phyloP scores from a whole-genome alignment of 164 flowering plant genomes.

The Euptelea pleiosperma region DNA sequence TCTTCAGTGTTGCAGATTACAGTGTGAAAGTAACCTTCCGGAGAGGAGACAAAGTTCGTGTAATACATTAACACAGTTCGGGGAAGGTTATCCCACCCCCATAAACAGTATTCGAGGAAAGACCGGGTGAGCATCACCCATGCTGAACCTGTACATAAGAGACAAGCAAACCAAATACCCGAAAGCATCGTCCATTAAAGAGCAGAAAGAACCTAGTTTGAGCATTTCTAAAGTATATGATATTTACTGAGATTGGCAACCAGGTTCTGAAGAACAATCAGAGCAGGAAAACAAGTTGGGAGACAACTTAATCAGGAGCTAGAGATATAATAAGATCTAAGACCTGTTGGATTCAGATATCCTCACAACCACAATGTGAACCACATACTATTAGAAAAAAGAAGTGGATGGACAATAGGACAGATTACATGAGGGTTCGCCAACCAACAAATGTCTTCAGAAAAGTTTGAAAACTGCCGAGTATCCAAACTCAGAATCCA shows the following conservation, averaged over 20 bases:
- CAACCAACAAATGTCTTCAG: too few relatives aligned
- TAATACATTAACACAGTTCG: slow-evolving; percentile 89
- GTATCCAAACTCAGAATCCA: too few relatives aligned
- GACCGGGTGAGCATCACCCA: slow-evolving; percentile 82
- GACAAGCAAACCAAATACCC: not conserved
- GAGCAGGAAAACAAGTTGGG: not conserved
- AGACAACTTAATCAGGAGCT: too few relatives aligned
- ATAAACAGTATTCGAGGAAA: slow-evolving; percentile 85
- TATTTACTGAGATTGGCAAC: not conserved
- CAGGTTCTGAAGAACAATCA: not conserved
- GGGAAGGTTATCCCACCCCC: slow-evolving; percentile 97
- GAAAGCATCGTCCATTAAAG: not conserved
- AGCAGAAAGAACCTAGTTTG: not conserved
- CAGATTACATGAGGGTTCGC: too few relatives aligned
- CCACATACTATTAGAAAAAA: too few relatives aligned
- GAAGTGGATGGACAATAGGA: too few relatives aligned
- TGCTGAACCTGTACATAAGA: slow-evolving; percentile 68
- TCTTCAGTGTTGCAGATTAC: slow-evolving; percentile 79
- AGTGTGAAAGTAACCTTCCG: slow-evolving; percentile 97
- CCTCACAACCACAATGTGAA: too few relatives aligned
- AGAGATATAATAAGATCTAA: too few relatives aligned
- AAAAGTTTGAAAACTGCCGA: too few relatives aligned
- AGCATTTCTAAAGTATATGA: not conserved
- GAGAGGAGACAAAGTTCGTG: slow-evolving; percentile 87
- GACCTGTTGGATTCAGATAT: too few relatives aligned